These are phyloP conservation scores for Athelia psychrophila DNA, from an alignment of 1,284 basidiomycete species.

Conservation along the genomic window DNA sequence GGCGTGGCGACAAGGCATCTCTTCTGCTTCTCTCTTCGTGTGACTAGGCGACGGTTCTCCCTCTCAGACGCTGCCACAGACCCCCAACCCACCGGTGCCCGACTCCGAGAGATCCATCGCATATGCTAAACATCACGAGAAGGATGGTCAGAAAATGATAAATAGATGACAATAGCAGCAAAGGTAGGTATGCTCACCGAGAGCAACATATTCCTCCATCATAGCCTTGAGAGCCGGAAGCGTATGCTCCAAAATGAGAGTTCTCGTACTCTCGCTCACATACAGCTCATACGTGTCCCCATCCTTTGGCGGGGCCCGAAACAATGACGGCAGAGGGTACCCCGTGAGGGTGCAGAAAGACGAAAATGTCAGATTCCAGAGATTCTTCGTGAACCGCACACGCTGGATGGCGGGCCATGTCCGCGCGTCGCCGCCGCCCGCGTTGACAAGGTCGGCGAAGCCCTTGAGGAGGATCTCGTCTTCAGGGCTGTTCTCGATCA, in stretches of 20 bases:
- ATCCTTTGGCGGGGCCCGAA: conserved; percentile 40
- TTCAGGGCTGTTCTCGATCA: conserved; percentile 37
- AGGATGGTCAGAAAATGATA: background rate
- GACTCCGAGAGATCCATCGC: too few species aligned
- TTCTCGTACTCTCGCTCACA: conserved; percentile 39
- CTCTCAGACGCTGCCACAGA: too few species aligned
- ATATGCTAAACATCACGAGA: background rate
- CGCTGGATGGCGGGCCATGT: conserved; percentile 62
- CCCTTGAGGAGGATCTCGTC: conserved; percentile 43
- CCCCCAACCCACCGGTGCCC: too few species aligned
- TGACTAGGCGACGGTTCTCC: too few species aligned
- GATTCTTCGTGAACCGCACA: conserved; percentile 60
- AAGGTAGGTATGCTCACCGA: too few species aligned
- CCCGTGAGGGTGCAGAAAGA: conserved; percentile 50
- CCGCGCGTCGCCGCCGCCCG: conserved; percentile 45
- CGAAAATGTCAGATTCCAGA: conserved; percentile 61
- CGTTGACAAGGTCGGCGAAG: conserved; percentile 41
- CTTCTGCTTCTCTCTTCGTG: too few species aligned
- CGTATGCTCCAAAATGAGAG: conserved; percentile 41
- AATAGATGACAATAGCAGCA: background rate
- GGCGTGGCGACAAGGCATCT: too few species aligned
- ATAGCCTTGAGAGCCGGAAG: conserved; percentile 43
- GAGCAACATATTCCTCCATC: conserved; percentile 43
- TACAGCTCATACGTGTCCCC: conserved; percentile 33
- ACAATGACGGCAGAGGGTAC: conserved; percentile 49